Evolutionary conservation across 1,284 basidiomycete species (phyloP), one percentile per base, ranked within the genome.

Genomic region (Austroboletus rostrupii): DNA sequence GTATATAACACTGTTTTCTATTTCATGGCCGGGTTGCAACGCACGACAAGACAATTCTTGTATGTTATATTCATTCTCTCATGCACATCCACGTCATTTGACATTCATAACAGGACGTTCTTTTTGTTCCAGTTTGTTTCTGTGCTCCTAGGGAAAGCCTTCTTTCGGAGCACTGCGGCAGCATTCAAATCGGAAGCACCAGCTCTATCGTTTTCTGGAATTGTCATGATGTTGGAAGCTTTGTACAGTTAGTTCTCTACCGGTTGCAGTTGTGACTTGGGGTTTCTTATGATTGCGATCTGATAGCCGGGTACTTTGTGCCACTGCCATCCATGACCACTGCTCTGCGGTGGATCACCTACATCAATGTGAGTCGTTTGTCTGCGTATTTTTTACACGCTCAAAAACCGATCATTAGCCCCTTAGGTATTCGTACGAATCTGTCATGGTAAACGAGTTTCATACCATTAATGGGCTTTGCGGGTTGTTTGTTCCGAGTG

Each of bases 311-410:
- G 12, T 79, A 76, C 44, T 60, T 68, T 3, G 74, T 80, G 53
- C 77, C 78, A 0, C 73, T 77, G 59, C 74, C 78, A 1, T 73
- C 71, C 23, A 85, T 87, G 80, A 79, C 83, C 16, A 79, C 78
- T 11, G 81, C 79, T 3, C 65, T 87, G 48, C 70, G 72, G 19
- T 87, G 85, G 85, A 78, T 86, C 35, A 77, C 77, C 3, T 83
- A 76, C 43, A 73, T 84, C 29, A 83, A 85, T 52, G 81, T 77
- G 54, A 45, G 79, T 70, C 62, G 3, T 32, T 32, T 43, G 36
- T n/a, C n/a, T n/a, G n/a, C n/a, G n/a, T n/a, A n/a, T n/a, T n/a
- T n/a, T n/a, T n/a, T n/a, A n/a, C n/a, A n/a, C n/a, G n/a, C n/a
- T n/a, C n/a, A n/a, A n/a, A n/a, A n/a, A n/a, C n/a, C n/a, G n/a